Base-by-base conservation (phyloP, 306 rosid genomes). In the Gynostemma pentaphyllum region DNA sequence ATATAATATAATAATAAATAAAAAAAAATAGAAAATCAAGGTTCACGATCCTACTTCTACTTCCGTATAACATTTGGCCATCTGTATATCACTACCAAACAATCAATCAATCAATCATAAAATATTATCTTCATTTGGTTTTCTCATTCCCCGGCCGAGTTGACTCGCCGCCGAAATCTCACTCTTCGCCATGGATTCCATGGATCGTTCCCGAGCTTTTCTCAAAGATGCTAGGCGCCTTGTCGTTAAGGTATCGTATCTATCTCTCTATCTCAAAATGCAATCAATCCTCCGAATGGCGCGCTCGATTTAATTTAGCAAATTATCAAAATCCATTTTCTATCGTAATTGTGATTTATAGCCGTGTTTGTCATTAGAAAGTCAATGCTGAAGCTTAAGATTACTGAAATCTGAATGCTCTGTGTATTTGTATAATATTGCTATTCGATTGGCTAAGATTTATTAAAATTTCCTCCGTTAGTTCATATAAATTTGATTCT, bases 241-340 rank as follows among this genome's bases (percentile, higher is more conserved):
- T 22, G 73, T 89, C 48, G 63, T 89, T 70, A 89, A 89, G 95
- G 97, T 74, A n/a, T n/a, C n/a, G n/a, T n/a, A n/a, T n/a, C n/a
- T n/a, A n/a, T n/a, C n/a, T n/a, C n/a, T n/a, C n/a, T n/a, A n/a
- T 5, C 41, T 54, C 63, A 5, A 10, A 3, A 15, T n/a, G n/a
- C n/a, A n/a, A n/a, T 57, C 16, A 19, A 18, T 15, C 14, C 19
- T 54, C 62, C 59, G 26, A 42, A 23, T 24, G 59, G n/a, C n/a
- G n/a, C n/a, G n/a, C n/a, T n/a, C n/a, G 4, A 0, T 32, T 47
- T 57, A 32, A 45, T 16, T 19, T 4, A 18, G 2, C 36, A 0
- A 11, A 12, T n/a, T n/a, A n/a, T n/a, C n/a, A n/a, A n/a, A n/a
- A n/a, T n/a, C n/a, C n/a, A n/a, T n/a, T n/a, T n/a, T n/a, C n/a